Percentiles rank a stretch among this genome's conserved stretches.
These are phyloP conservation scores for Podaxis sp. DNA, from an alignment of 768 basidiomycete species.

Conservation along the genomic window DNA sequence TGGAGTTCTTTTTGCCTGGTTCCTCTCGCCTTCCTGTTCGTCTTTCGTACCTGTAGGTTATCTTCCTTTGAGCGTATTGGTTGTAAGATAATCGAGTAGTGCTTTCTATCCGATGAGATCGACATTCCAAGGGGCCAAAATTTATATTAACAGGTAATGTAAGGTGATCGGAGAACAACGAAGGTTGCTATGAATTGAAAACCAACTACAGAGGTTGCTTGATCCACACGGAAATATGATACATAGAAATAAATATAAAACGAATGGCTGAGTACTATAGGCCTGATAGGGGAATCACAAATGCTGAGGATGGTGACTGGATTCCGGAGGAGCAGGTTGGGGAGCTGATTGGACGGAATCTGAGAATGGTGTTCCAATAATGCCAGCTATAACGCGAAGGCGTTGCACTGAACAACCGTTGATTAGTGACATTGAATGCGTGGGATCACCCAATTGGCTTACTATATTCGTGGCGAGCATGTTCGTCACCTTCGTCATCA, in stretches of 20 bases:
- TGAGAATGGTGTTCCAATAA: constrained; percentile 4
- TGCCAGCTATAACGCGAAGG: constrained; percentile 10
- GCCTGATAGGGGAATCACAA: neutral
- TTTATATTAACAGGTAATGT: neutral
- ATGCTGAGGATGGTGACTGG: constrained; percentile 4
- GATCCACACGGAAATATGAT: neutral
- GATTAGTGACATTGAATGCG: neutral
- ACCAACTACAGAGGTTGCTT: neutral
- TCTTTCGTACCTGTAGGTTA: constrained; percentile 6
- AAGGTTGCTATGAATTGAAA: too few species aligned
- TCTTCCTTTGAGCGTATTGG: constrained; percentile 10
- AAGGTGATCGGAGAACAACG: neutral
- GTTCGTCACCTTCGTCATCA: constrained; percentile 72
- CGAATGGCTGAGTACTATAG: neutral
- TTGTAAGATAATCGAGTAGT: constrained; percentile 16
- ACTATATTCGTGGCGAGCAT: constrained; percentile 69
- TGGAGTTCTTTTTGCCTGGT: neutral
- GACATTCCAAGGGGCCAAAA: neutral
- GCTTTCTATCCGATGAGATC: neutral
- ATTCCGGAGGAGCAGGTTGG: constrained; percentile 1
- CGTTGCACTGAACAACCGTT: constrained; percentile 10
- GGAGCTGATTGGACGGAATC: neutral
- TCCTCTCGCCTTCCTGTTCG: neutral
- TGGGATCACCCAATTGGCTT: constrained; percentile 21
- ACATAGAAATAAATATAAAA: constrained; percentile 11